Evolutionary conservation across 78 protist species (phyloP), one percentile per base, ranked within the genome.

Genomic region (Guillardia theta): DNA sequence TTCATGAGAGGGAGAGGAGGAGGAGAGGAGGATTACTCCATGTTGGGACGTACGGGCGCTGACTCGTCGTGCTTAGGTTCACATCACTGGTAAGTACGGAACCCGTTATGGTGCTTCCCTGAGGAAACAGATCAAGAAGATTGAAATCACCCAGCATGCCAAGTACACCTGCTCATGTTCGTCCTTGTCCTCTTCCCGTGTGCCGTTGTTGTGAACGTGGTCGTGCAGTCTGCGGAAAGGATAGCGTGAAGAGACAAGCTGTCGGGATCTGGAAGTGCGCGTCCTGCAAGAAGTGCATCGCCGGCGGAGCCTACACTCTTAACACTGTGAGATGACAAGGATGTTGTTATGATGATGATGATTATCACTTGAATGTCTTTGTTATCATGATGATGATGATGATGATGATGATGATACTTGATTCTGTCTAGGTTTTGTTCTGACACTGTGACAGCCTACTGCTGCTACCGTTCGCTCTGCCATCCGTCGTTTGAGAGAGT

Each of bases 221-320:
- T 27, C 44, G n/a, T 15, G 33, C 90, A 78, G 90, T 78, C 90
- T 78, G 90, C 93, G 93, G 62, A 88, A 45, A 95, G 96, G 98
- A 97, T 83, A 4, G 97, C 87, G 98, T 99, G 43, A 96, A 93
- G 95, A 96, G 99, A 44, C 53, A 92, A 1, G 98, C 97, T 46
- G 99, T 98, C 64, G 99, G 99, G 92, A 98, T 99, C 98, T 99
- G 99, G 99, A 93, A 93, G 64, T 99, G 99, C 98, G 70, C n/a
- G n/a, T 96, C 93, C 5, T 94, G 98, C 92, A 97, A 99, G 46
- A 97, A 96, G 96, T 93, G 95, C 46, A 39, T 97, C 24, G 98
- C 99, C 48, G 99, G 99, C 43, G 99, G 99, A 33, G 99, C 99
- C 45, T 99, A 96, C 95, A 76, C 97, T 46, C 64, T 98, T 77